Percentiles rank a stretch among this genome's conserved stretches.
Conservation (phyloP, 108 stramenopile species). For the Cyclostephanos tholiformis region DNA sequence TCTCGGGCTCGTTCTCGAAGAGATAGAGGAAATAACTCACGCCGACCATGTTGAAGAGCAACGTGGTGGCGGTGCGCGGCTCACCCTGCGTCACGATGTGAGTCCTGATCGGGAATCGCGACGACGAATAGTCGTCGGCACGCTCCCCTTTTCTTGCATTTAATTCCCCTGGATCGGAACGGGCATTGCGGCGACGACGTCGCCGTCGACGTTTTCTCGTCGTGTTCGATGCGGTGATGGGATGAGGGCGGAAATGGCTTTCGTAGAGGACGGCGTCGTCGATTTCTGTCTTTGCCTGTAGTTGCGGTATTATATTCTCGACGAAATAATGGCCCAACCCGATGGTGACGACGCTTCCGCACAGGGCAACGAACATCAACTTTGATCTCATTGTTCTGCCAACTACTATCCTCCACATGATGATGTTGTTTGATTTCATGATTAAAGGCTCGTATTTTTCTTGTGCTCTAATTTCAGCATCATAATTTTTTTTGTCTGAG, state of each 20-base stretch:
- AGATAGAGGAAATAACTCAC: slow-evolving; percentile 44
- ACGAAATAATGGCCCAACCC: slow-evolving; percentile 8
- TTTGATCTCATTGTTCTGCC: background rate
- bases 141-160: background rate
- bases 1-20: slow-evolving; percentile 8
- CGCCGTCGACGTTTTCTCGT: background rate
- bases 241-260: background rate
- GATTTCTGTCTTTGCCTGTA: background rate
- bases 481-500: no score
- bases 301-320: slow-evolving; percentile 1
- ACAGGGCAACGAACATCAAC: background rate
- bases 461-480: no score
- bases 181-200: background rate
- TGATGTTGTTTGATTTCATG: background rate
- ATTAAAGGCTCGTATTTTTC: no score
- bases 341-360: slow-evolving; percentile 15
- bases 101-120: slow-evolving; percentile 17
- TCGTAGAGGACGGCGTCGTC: background rate
- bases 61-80: slow-evolving; percentile 44
- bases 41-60: slow-evolving; percentile 46
- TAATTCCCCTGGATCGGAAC: background rate
- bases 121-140: background rate
- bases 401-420: background rate
- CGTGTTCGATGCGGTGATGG: background rate
- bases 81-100: slow-evolving; percentile 42